phyloP scores from a whole-genome alignment of 805 yeast genomes.

The Candida corydali region DNA sequence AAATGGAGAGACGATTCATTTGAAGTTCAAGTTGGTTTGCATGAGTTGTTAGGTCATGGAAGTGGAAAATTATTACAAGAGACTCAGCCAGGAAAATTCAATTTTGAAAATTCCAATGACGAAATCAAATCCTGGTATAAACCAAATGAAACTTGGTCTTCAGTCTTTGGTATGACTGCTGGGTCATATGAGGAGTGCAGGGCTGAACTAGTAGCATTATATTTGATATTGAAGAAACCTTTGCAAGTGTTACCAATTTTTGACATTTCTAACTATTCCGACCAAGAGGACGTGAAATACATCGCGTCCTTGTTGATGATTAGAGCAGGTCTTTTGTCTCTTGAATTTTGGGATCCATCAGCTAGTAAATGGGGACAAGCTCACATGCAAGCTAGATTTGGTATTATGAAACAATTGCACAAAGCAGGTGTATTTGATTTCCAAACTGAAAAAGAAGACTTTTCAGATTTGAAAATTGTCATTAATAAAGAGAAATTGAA shows the following conservation, averaged over 20 bases:
- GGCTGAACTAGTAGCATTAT: constrained; percentile 87
- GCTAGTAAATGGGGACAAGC: constrained; percentile 90
- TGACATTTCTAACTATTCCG: constrained; percentile 54
- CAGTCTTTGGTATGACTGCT: constrained; percentile 73
- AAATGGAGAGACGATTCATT: constrained; percentile 77
- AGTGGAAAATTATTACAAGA: constrained; percentile 73
- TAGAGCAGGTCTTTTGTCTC: constrained; percentile 77
- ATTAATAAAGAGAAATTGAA: constrained; percentile 61
- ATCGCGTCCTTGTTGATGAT: constrained; percentile 79
- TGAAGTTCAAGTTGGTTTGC: constrained; percentile 92
- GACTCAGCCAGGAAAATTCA: constrained; percentile 56
- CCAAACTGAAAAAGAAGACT: constrained; percentile 42
- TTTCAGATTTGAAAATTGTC: constrained; percentile 55
- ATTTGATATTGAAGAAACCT: constrained; percentile 61
- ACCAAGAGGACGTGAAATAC: constrained; percentile 60
- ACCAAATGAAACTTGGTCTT: constrained; percentile 88
- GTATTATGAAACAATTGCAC: constrained; percentile 72
- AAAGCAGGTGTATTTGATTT: constrained; percentile 63
- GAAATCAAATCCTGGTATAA: constrained; percentile 79
- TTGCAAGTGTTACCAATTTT: constrained; percentile 64
- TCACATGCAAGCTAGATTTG: constrained; percentile 90
- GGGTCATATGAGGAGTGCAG: constrained; percentile 92
- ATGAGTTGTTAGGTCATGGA: constrained; percentile 88
- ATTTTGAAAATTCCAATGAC: constrained; percentile 55
- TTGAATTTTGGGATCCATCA: constrained; percentile 84